Conservation (phyloP, 1,139 yeast species). For the Kazachstania sp. region DNA sequence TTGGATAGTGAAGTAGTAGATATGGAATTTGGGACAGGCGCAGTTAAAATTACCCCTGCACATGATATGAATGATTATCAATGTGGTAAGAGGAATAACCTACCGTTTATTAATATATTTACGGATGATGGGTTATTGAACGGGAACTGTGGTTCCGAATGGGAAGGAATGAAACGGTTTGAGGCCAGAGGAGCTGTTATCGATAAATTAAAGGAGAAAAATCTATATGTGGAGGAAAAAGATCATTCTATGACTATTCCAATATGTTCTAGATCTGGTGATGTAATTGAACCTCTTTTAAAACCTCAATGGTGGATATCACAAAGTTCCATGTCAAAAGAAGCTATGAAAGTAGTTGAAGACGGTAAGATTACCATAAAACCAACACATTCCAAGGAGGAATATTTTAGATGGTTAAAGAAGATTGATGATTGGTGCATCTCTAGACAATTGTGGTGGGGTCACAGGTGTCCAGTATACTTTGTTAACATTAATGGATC, state of each 20-base stretch:
- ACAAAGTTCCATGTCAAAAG: slow-evolving; percentile 79
- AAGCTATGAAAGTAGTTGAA: slow-evolving; percentile 76
- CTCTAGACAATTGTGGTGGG: slow-evolving; percentile 99
- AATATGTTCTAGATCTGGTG: slow-evolving; percentile 90
- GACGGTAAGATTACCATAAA: slow-evolving; percentile 69
- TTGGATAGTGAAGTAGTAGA: slow-evolving; percentile 89
- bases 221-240: slow-evolving; percentile 66
- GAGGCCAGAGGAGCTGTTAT: slow-evolving; percentile 85
- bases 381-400: slow-evolving; percentile 84
- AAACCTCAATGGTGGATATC: slow-evolving; percentile 99
- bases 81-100: slow-evolving; percentile 85
- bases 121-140: slow-evolving; percentile 89
- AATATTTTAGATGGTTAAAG: slow-evolving; percentile 90
- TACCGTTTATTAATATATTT: slow-evolving; percentile 78
- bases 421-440: slow-evolving; percentile 99
- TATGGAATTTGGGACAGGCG: slow-evolving; percentile 99
- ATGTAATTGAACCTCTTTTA: slow-evolving; percentile 86
- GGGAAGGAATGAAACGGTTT: slow-evolving; percentile 83
- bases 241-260: slow-evolving; percentile 95
- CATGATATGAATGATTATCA: slow-evolving; percentile 94
- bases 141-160: slow-evolving; percentile 77
- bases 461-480: slow-evolving; percentile 96
- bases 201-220: slow-evolving; percentile 63
- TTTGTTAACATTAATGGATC: slow-evolving; percentile 69
- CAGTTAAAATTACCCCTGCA: slow-evolving; percentile 98